Evolutionary conservation across 2,329 filamentous ascomycete species (phyloP), one percentile per base, ranked within the genome.

Genomic region (Trichoderma atroviride): DNA sequence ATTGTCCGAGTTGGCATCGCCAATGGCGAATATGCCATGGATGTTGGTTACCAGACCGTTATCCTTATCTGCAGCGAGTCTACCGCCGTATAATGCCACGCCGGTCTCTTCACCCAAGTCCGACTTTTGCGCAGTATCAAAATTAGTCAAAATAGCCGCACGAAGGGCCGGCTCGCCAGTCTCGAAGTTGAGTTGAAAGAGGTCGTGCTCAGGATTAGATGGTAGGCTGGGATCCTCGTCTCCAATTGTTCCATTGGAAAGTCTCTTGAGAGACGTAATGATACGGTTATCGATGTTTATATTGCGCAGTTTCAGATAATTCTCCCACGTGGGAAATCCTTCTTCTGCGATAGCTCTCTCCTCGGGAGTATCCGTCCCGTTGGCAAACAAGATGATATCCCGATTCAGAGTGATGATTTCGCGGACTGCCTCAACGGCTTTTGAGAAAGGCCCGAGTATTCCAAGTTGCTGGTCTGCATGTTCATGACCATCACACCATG

Each of bases 401-500:
- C 70, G 78, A 78, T 88, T 87, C 7, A 89, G 77, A 0, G 85
- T 88, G 19, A 82, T 74, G 11, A 88, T 81, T 74, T 90, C 86
- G 16, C 84, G 78, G 0, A 86, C 82, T 6, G 81, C 76, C 3
- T 78, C 77, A 0, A 85, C 77, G 0, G 85, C 78, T 33, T 84
- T 78, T 1, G 79, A 73, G 0, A 89, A 75, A 1, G 79, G 71
- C 1, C 81, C 83, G 0, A 90, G 75, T 40, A 90, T 80, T 1
- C 87, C 87, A 1, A 90, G 80, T 0, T 82, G 70, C 71, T 89
- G 87, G 74, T 89, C 86, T 0, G 83, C 84, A 75, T 89, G 87
- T 77, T 90, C 88, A 71, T 85, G 81, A 14, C 88, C 88, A 74
- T 90, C 88, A 71, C 88, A 90, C 88, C 88, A 90, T 0, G 87